These are phyloP conservation scores for Pseudogymnoascus sp. DNA, from an alignment of 2,329 filamentous ascomycete genomes.

Conservation along the genomic window DNA sequence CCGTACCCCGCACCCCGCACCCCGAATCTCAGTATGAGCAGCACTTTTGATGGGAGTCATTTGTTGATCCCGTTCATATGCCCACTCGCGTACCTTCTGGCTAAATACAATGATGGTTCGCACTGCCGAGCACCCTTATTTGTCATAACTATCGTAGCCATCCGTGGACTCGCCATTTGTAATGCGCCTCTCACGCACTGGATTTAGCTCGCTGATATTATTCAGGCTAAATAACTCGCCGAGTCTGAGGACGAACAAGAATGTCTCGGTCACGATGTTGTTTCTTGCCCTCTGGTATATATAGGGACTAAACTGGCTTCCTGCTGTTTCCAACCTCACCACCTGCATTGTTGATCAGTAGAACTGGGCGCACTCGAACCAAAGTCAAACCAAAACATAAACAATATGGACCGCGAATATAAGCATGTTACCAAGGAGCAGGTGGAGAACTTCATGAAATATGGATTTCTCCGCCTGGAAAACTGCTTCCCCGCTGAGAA, in stretches of 20 bases:
- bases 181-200: neutral
- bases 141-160: neutral
- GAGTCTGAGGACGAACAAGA: neutral
- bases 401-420: neutral
- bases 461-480: constrained; percentile 47
- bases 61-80: constrained; percentile 2
- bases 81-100: neutral
- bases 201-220: neutral
- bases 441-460: constrained; percentile 43
- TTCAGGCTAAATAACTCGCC: neutral
- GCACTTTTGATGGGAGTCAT: neutral
- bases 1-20: constrained; percentile 6
- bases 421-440: constrained; percentile 35
- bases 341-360: neutral
- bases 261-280: neutral
- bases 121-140: neutral
- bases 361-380: neutral
- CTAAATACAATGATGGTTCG: neutral
- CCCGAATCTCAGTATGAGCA: neutral
- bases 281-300: neutral
- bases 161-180: neutral
- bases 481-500: constrained; percentile 42
- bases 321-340: neutral
- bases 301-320: neutral
- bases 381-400: neutral